Base-by-base conservation (phyloP, 371 early-diverging fungal genomes). In the Mortierella sp. region DNA sequence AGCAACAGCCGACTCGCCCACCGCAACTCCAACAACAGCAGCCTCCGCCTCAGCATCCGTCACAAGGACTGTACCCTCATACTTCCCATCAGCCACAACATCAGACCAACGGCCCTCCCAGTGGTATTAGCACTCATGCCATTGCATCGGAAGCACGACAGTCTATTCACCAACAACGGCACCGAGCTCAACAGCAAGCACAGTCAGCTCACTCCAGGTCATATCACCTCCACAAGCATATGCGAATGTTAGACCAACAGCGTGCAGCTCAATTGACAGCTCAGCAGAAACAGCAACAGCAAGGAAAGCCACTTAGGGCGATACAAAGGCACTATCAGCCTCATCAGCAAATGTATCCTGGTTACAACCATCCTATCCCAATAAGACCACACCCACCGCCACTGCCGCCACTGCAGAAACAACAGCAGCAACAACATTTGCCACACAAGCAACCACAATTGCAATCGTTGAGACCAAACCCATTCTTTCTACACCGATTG, bases 191-290 rank as follows among this genome's bases (percentile, higher is more conserved):
- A 19, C 80, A 80, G 29, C 80, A 74, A 62, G 75, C 74, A 13
- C 80, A 80, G 53, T 74, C 80, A 29, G 80, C 74, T 55, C 75
- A 80, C 17, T 80, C 80, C 2, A 61, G 80, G 32, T 80, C 75
- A 0, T 80, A 80, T 43, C 80, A 80, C 53, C 68, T 80, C 3
- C 80, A 74, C 13, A 74, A 74, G 60, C 74, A 80, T 29, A 80
- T 80, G 80, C 75, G 75, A 9, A 68, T 80, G 71, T 35, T 80
- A 17, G 80, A 80, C 28, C 68, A 80, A 29, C 80, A 78, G 34
- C 79, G 73, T 7, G 63, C 69, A 9, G 79, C 79, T n/a, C 68
- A 78, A 17, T 1, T 61, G 26, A 54, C 70, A 10, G 61, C 57
- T 19, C 68, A 67, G 29, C 51, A 72, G 26, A 56, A 57, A 13